Conservation (phyloP, 177 flowering plant species). For the Telopea speciosissima region DNA sequence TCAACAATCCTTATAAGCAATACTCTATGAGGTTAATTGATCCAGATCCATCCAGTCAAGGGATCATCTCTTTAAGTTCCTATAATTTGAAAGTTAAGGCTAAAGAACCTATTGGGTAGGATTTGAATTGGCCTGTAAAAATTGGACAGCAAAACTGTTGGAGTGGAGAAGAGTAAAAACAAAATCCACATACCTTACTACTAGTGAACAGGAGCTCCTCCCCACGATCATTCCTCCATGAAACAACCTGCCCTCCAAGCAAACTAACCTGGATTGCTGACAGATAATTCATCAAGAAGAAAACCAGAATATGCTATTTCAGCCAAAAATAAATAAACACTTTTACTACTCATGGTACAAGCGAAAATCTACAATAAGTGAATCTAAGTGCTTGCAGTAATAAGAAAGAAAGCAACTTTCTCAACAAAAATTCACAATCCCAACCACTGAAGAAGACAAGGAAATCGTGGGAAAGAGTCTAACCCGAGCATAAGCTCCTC, state of each 20-base stretch:
- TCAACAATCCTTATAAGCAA: background rate
- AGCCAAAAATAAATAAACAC: background rate
- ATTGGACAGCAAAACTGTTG: background rate
- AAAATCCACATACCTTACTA: constrained; percentile 53
- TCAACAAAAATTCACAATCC: background rate
- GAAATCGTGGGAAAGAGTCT: constrained; percentile 13
- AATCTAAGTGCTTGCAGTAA: background rate
- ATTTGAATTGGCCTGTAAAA: background rate
- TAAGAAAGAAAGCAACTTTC: constrained; percentile 20
- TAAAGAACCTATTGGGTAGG: background rate
- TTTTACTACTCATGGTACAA: background rate
- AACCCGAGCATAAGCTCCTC: constrained; percentile 81
- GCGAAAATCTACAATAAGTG: background rate
- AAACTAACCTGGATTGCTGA: constrained; percentile 62
- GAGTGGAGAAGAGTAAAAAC: background rate
- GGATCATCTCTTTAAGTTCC: background rate
- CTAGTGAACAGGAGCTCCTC: constrained; percentile 92
- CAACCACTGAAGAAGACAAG: background rate
- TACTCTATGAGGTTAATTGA: background rate
- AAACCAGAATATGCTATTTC: constrained; percentile 10
- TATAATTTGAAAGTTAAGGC: background rate
- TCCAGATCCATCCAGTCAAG: background rate
- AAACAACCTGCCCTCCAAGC: constrained; percentile 87
- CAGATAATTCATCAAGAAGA: constrained; percentile 12
- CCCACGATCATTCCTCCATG: constrained; percentile 85